Conservation (phyloP, 192 early-diverging fungal species). For the Dissophora globulifera region DNA sequence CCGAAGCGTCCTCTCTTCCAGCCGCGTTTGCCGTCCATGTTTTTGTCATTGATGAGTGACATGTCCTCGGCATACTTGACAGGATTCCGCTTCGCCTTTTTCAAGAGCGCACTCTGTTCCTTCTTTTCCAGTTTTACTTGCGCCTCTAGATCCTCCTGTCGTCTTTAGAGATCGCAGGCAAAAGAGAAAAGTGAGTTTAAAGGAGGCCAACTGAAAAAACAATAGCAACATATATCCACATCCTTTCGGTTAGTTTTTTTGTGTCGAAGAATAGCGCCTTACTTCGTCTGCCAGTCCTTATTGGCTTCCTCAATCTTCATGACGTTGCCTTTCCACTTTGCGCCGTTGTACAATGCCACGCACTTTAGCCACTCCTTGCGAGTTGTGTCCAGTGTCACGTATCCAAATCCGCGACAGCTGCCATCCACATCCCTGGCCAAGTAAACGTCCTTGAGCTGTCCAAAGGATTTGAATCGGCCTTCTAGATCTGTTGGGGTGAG, state of each 20-base stretch:
- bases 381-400: conserved; percentile 76
- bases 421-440: conserved; percentile 60
- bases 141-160: conserved; percentile 59
- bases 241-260: no score
- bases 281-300: conserved; percentile 69
- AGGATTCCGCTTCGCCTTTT: conserved; percentile 56
- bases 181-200: no score
- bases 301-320: conserved; percentile 86
- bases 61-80: conserved; percentile 70
- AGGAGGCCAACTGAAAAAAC: no score
- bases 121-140: conserved; percentile 51
- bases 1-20: conserved; percentile 80
- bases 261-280: no score
- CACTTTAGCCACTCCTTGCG: conserved; percentile 74
- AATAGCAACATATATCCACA: no score
- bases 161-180: conserved; percentile 14
- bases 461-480: conserved; percentile 80
- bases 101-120: conserved; percentile 51
- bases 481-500: conserved; percentile 66
- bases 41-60: conserved; percentile 75
- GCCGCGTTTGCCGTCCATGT: conserved; percentile 66
- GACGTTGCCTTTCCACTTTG: conserved; percentile 87
- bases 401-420: conserved; percentile 77
- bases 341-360: conserved; percentile 73
- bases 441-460: conserved; percentile 62